These are phyloP conservation scores for Candida boidinii DNA, from an alignment of 805 yeast species.

Conservation along the genomic window DNA sequence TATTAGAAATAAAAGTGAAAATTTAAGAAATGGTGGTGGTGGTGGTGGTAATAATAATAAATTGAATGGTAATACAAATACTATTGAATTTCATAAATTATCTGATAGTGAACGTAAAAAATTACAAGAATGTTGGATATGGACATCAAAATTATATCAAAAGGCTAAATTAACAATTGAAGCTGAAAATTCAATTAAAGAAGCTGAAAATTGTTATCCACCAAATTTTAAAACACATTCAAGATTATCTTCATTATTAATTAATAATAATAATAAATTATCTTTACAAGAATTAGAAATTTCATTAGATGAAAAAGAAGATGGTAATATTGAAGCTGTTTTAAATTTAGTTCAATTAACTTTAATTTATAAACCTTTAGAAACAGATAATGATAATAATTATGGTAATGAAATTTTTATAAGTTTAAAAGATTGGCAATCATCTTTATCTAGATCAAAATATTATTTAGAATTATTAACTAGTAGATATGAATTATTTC, in stretches of 20 bases:
- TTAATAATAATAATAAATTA: slow-evolving; percentile 21
- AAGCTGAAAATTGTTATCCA: slow-evolving; percentile 46
- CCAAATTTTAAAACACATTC: slow-evolving; percentile 42
- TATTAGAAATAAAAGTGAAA: no score
- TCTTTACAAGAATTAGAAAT: slow-evolving; percentile 61
- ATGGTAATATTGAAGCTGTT: slow-evolving; percentile 41
- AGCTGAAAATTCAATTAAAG: slow-evolving; percentile 63
- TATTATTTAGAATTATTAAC: slow-evolving; percentile 32
- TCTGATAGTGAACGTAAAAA: slow-evolving; percentile 14
- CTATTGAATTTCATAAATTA: neutral
- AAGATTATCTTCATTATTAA: slow-evolving; percentile 37
- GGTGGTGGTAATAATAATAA: no score
- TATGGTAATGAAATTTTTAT: slow-evolving; percentile 29
- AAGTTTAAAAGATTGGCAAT: slow-evolving; percentile 45
- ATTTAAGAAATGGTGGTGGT: no score
- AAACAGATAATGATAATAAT: slow-evolving; percentile 20
- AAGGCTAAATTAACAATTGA: slow-evolving; percentile 47
- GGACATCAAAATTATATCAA: slow-evolving; percentile 59
- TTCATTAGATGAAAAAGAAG: slow-evolving; percentile 38
- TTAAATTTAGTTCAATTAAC: slow-evolving; percentile 47
- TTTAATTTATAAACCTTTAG: no score
- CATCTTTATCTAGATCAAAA: slow-evolving; percentile 53
- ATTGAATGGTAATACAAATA: no score
- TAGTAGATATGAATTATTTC: slow-evolving; percentile 32
- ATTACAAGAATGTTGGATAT: slow-evolving; percentile 64